Percentiles rank a stretch among this genome's conserved stretches.
Conservation (phyloP, 768 basidiomycete species). For the Tylopilus sp. region DNA sequence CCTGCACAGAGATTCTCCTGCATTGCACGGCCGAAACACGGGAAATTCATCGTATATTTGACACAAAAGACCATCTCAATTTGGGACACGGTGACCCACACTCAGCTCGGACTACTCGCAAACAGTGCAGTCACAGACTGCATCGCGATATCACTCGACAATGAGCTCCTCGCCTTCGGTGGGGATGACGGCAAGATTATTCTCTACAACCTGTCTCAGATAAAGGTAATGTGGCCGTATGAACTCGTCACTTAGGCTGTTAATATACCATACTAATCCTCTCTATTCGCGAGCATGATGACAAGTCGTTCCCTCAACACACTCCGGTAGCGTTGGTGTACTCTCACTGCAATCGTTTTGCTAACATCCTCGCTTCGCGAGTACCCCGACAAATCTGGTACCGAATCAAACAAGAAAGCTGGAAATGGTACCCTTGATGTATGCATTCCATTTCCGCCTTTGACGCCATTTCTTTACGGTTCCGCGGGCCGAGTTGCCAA, state of each 20-base stretch:
- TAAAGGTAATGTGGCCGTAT: not conserved
- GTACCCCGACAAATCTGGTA: not conserved
- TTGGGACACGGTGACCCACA: not conserved
- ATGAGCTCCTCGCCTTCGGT: not conserved
- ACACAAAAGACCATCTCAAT: not conserved
- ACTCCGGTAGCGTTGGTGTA: not conserved
- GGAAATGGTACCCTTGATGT: not conserved
- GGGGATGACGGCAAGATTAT: not conserved
- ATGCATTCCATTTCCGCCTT: too few species aligned
- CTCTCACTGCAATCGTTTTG: too few species aligned
- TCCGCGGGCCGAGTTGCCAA: not conserved
- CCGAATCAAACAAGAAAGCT: not conserved
- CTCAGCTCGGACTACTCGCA: not conserved
- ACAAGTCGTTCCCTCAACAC: not conserved
- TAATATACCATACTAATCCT: not conserved
- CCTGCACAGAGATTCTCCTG: rapidly evolving
- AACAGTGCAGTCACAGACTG: not conserved
- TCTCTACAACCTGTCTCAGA: not conserved
- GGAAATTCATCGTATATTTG: not conserved
- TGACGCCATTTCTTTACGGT: not conserved
- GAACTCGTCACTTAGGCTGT: not conserved
- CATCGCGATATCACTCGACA: not conserved
- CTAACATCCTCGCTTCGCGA: too few species aligned
- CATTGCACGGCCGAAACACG: not conserved
- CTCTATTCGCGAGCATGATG: too few species aligned